These are phyloP conservation scores for Xylaria polymorpha DNA, from an alignment of 2,329 filamentous ascomycete genomes.

Conservation along the genomic window DNA sequence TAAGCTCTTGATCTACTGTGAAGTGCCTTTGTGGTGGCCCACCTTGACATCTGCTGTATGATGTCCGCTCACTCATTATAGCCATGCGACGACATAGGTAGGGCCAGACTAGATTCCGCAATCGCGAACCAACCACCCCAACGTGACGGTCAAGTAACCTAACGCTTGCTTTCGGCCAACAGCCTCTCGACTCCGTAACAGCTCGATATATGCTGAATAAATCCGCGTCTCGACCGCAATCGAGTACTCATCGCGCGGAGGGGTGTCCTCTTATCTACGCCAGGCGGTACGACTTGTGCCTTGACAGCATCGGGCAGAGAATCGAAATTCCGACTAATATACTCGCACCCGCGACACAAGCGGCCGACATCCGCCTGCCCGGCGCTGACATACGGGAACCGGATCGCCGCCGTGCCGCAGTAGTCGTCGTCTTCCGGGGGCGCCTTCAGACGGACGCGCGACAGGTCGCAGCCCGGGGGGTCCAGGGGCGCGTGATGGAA, in stretches of 20 bases:
- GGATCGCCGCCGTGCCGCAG: conserved; percentile 45
- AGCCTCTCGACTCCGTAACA: conserved; percentile 42
- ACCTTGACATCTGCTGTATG: neutral
- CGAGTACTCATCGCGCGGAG: conserved; percentile 36
- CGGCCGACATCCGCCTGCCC: conserved; percentile 38
- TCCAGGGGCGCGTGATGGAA: conserved; percentile 43
- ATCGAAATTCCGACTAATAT: conserved; percentile 24
- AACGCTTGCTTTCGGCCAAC: conserved; percentile 5
- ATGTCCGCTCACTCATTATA: neutral
- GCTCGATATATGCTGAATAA: conserved; percentile 40
- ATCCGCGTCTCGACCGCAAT: conserved; percentile 40
- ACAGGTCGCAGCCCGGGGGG: conserved; percentile 43
- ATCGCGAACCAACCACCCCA: neutral
- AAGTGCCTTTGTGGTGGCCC: neutral
- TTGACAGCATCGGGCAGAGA: conserved; percentile 19
- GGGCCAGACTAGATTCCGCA: neutral
- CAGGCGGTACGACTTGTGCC: conserved; percentile 2
- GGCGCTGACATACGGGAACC: conserved; percentile 43
- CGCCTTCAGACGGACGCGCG: conserved; percentile 36
- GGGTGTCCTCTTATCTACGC: neutral
- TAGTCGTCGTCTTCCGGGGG: conserved; percentile 42
- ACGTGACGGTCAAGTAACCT: neutral
- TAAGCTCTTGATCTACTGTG: neutral
- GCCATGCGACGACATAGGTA: neutral
- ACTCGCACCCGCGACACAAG: conserved; percentile 44